Evolutionary conservation across 352 stramenopile genomes (phyloP).

Genomic region (Phytophthora vignae): DNA sequence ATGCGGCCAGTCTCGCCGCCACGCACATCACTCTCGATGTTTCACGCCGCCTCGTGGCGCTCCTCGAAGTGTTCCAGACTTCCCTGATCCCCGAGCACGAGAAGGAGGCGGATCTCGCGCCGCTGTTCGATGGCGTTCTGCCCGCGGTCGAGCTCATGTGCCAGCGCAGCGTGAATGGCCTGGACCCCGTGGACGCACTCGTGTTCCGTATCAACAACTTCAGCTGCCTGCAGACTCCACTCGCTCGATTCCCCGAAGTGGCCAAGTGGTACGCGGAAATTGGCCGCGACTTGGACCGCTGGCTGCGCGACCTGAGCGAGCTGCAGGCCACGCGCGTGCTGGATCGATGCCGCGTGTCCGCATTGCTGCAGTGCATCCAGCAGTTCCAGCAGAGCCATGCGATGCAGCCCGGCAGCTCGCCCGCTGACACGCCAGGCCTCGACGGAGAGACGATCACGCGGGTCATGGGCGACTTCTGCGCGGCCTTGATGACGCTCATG

Average conservation of each 20-base stretch:
- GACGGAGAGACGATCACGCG: constrained; percentile 57
- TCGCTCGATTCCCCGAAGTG: constrained; percentile 57
- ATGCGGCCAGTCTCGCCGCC: constrained; percentile 63
- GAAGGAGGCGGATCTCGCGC: constrained; percentile 56
- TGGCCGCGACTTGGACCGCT: constrained; percentile 42
- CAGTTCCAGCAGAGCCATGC: constrained; percentile 41
- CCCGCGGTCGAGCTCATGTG: constrained; percentile 62
- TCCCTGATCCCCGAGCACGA: constrained; percentile 64
- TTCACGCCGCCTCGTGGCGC: constrained; percentile 57
- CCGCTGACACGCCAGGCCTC: constrained; percentile 37
- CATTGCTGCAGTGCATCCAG: constrained; percentile 51
- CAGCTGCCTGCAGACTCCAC: constrained; percentile 61
- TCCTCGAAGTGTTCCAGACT: constrained; percentile 70
- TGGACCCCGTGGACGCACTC: constrained; percentile 59
- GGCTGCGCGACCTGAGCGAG: constrained; percentile 54
- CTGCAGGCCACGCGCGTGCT: constrained; percentile 54
- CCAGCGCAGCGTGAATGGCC: constrained; percentile 43
- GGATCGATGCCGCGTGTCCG: constrained; percentile 51
- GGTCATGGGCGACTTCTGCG: constrained; percentile 67
- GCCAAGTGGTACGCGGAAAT: constrained; percentile 47
- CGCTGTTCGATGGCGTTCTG: constrained; percentile 62
- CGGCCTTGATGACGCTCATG: constrained; percentile 51
- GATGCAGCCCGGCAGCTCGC: constrained; percentile 8
- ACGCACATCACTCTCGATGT: constrained; percentile 68
- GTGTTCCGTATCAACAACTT: constrained; percentile 82